A percentile compares a stretch with the other conserved stretches of the same genome.
These are phyloP conservation scores for Aspergillus melleus DNA, from an alignment of 2,329 filamentous ascomycete species.

Conservation along the genomic window DNA sequence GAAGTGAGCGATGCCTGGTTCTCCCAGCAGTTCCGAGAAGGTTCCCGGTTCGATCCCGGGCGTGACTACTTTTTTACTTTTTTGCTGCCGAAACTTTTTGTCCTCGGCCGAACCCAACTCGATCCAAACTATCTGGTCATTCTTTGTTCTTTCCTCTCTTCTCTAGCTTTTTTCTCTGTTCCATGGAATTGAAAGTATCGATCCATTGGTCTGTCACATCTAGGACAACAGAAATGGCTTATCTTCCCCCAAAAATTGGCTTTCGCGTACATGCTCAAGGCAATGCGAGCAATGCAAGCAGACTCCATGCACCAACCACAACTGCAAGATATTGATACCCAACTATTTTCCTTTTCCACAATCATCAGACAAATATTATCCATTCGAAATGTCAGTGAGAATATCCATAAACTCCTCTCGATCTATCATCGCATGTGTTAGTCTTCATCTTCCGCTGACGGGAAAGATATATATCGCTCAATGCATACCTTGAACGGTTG, in stretches of 20 bases:
- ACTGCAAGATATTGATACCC: not conserved
- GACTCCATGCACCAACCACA: no score
- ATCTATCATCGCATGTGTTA: slow-evolving; percentile 11
- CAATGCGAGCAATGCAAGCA: no score
- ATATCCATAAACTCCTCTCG: slow-evolving; percentile 19
- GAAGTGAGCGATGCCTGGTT: slow-evolving; percentile 16
- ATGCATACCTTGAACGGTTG: slow-evolving; percentile 21
- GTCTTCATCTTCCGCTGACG: not conserved
- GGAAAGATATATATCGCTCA: not conserved
- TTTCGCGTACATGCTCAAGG: no score
- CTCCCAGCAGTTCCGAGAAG: slow-evolving; percentile 30
- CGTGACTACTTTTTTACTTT: slow-evolving; percentile 36
- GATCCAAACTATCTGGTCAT: not conserved
- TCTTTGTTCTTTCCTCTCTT: not conserved
- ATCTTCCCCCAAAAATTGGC: no score
- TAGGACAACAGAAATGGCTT: no score
- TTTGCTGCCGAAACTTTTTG: slow-evolving; percentile 7
- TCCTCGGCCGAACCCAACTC: no score
- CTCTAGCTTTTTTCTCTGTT: no score
- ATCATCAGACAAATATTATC: not conserved
- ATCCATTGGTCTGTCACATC: no score
- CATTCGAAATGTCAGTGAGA: not conserved
- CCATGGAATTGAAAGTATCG: no score
- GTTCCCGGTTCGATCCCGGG: slow-evolving; percentile 43
- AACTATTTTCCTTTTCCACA: not conserved